Evolutionary conservation across 75 land plant genomes (phyloP), one percentile per base, ranked within the genome.

Genomic region (Isoetes taiwanensis): DNA sequence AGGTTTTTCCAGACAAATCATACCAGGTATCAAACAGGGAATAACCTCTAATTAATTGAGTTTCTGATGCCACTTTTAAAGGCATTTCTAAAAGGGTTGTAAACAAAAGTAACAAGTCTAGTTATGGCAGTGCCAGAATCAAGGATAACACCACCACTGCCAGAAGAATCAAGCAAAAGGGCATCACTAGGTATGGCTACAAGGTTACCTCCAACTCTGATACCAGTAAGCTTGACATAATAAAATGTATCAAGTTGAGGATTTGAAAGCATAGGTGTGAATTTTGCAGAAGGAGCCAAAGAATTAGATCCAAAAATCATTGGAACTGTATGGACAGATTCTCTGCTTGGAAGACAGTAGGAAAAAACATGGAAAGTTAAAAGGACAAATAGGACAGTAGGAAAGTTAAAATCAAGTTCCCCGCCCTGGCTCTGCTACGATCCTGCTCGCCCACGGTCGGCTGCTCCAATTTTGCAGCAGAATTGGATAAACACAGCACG

Each of bases 111-210:
- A 16, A 75, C 78, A 1, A 84, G 67, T 57, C 85, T 54, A 1
- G 89, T 84, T 41, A 85, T 80, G 19, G 86, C 77, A 2, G 90
- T 85, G 9, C 90, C 90, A 0, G 90, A 73, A 58, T 85, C 90
- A 57, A 85, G 60, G 4, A 85, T 76, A 1, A 76, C 75, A 9
- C 90, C 90, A 0, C 78, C 86, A 32, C 43, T 34, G 0, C 86
- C 90, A 6, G 46, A 1, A 26, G 55, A 71, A 8, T 56, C 46
- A 25, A 78, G 12, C 28, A 12, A 43, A 54, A 78, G 78, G 20
- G 53, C 26, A 24, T 23, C 50, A 5, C 25, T n/a, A 5, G 50
- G 50, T 5, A 46, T 16, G 19, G 16, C 23, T 16, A 46, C n/a
- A 4, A 3, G 5, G 30, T 4, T 23, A 20, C 56, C 20, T 11